These are phyloP conservation scores for Pseudogymnoascus sp. DNA, from an alignment of 2,329 filamentous ascomycete genomes.

Conservation along the genomic window DNA sequence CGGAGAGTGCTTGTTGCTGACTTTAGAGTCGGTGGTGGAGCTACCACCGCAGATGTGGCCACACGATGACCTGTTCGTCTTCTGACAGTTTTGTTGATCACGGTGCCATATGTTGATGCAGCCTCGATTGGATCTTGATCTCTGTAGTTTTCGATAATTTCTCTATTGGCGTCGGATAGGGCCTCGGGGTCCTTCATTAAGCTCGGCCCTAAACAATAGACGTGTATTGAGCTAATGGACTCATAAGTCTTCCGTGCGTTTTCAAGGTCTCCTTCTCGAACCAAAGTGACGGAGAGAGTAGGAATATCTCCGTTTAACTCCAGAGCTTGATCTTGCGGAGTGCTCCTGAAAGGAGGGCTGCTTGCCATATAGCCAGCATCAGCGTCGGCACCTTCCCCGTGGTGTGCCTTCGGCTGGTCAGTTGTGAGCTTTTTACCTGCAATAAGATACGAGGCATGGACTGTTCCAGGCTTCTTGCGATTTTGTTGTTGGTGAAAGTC, in stretches of 20 bases:
- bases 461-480: conserved; percentile 59
- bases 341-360: conserved; percentile 42
- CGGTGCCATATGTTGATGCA: conserved; percentile 62
- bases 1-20: conserved; percentile 7
- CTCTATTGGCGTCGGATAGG: conserved; percentile 61
- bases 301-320: conserved; percentile 33
- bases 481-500: conserved; percentile 79
- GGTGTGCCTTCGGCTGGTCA: not conserved
- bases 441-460: conserved; percentile 91
- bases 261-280: conserved; percentile 64
- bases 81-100: conserved; percentile 63
- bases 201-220: conserved; percentile 74
- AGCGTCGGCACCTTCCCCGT: conserved; percentile 34
- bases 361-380: conserved; percentile 60
- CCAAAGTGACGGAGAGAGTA: conserved; percentile 56
- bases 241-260: conserved; percentile 45
- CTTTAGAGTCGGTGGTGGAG: conserved; percentile 35
- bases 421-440: conserved; percentile 53
- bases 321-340: conserved; percentile 46
- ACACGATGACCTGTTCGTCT: conserved; percentile 32
- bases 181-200: conserved; percentile 51
- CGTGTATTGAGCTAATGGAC: conserved; percentile 68
- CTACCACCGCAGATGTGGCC: conserved; percentile 23
- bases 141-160: conserved; percentile 49
- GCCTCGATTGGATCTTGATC: conserved; percentile 53